Percentiles rank a stretch among this genome's conserved stretches.
These are phyloP conservation scores for Cystobasidium tubakii DNA, from an alignment of 768 basidiomycete species.

Conservation along the genomic window DNA sequence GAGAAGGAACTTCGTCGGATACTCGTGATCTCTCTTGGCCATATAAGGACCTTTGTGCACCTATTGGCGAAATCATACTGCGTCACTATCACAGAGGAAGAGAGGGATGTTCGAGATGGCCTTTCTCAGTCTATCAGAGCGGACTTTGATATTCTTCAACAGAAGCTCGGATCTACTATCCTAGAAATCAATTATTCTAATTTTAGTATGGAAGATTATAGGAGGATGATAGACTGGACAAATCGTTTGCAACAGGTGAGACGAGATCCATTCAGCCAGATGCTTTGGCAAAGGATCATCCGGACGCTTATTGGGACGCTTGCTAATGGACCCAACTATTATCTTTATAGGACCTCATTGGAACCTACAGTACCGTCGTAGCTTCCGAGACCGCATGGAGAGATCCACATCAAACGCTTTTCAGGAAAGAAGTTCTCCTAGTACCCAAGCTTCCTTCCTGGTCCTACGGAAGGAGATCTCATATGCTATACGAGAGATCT, in stretches of 20 bases:
- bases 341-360: conserved; percentile 29
- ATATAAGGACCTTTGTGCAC: conserved; percentile 43
- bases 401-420: conserved; percentile 26
- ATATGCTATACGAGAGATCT: conserved; percentile 29
- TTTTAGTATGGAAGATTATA: conserved; percentile 45
- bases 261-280: too few species aligned
- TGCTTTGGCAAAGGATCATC: too few species aligned
- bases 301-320: too few species aligned
- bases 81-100: conserved; percentile 47
- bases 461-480: conserved; percentile 22
- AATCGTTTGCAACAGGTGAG: conserved; percentile 36
- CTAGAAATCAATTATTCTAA: conserved; percentile 48
- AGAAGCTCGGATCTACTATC: conserved; percentile 45
- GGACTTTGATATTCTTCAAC: conserved; percentile 48
- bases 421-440: background rate
- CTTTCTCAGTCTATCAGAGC: conserved; percentile 46
- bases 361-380: conserved; percentile 2
- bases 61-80: conserved; percentile 44
- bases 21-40: conserved; percentile 46
- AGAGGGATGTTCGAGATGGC: conserved; percentile 44
- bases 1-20: conserved; percentile 47
- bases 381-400: background rate
- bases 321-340: too few species aligned
- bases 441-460: background rate
- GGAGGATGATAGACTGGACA: conserved; percentile 6